Evolutionary conservation across 208 protist species (phyloP), one percentile per base, ranked within the genome.

Genomic region (Plasmodiophora brassicae): DNA sequence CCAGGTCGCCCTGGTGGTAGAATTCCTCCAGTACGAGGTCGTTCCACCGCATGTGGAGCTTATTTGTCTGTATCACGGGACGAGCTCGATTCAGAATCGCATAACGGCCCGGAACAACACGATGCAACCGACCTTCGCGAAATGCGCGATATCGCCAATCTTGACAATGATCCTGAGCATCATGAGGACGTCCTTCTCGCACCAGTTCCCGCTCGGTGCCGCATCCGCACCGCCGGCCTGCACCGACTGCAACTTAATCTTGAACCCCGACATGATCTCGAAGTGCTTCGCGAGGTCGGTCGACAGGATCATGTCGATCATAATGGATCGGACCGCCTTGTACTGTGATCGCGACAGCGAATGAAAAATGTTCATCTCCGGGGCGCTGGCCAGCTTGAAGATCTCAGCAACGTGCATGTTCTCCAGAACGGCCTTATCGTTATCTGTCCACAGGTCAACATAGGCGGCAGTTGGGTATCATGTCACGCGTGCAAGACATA

Each of bases 231-330:
- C n/a, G 14, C 25, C 50, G 50, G 50, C 50, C 14, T 57, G 20
- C 14, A 25, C 50, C 14, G 50, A 57, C 14, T 14, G 20, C 71
- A 84, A 71, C 25, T 71, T 84, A 14, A 22, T 41, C 22, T 84
- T 84, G n/a, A 84, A 71, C n/a, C 20, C 71, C 14, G 32, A 71
- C 14, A 84, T 14, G 14, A 84, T 71, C 22, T 38, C 45, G 45
- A 84, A 84, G n/a, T 84, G 71, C 25, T 22, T 84, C 20, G 71
- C 71, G 20, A 84, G 32, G 25, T 84, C 71, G 32, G 71, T 84
- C 14, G 71, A 38, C 14, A 84, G 71, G 25, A 84, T 84, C 38
- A 84, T 38, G n/a, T 84, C 45, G n/a, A 84, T 84, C 22, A 84
- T 84, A 22, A 84, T 84, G 22, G 71, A 14, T 22, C 71, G 45